phyloP scores from a whole-genome alignment of 208 protist species.

The Wallacemonas sp. region DNA sequence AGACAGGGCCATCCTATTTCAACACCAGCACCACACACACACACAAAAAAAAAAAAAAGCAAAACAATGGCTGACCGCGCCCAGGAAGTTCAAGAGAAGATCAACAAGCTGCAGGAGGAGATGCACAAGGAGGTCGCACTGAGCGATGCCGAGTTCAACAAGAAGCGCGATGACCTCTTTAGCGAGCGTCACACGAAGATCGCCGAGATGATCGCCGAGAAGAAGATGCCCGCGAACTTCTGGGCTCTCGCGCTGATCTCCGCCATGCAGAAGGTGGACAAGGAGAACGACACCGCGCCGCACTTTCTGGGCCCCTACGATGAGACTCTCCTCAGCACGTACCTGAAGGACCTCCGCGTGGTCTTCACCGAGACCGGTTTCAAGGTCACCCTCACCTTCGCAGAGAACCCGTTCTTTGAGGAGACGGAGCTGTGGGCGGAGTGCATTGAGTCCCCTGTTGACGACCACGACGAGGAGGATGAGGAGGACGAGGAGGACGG shows the following conservation, averaged over 20 bases:
- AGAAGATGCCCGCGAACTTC: slow-evolving; percentile 55
- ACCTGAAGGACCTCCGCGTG: slow-evolving; percentile 59
- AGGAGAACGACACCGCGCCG: slow-evolving; percentile 35
- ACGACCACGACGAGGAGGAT: slow-evolving; percentile 14
- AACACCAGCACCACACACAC: too few species aligned
- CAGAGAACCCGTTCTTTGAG: slow-evolving; percentile 76
- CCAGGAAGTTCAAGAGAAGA: slow-evolving; percentile 47
- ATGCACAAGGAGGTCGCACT: slow-evolving; percentile 46
- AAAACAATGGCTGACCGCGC: slow-evolving; percentile 11
- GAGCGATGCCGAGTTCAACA: slow-evolving; percentile 36
- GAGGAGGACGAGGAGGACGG: slow-evolving; percentile 31
- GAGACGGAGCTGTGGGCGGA: slow-evolving; percentile 77
- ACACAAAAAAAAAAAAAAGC: slow-evolving; percentile 1
- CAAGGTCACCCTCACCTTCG: slow-evolving; percentile 52
- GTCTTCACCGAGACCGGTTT: slow-evolving; percentile 42
- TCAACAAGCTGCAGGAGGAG: slow-evolving; percentile 65
- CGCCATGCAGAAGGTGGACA: slow-evolving; percentile 26
- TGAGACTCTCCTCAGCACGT: slow-evolving; percentile 47
- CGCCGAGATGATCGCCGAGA: slow-evolving; percentile 39
- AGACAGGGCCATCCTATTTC: too few species aligned
- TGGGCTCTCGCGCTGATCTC: slow-evolving; percentile 68
- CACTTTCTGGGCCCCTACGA: slow-evolving; percentile 78
- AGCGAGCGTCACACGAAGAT: slow-evolving; percentile 36
- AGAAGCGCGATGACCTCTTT: slow-evolving; percentile 54
- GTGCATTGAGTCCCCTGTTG: slow-evolving; percentile 15